Conservation (phyloP, 1,284 basidiomycete genomes). For the Cerioporus squamosus region DNA sequence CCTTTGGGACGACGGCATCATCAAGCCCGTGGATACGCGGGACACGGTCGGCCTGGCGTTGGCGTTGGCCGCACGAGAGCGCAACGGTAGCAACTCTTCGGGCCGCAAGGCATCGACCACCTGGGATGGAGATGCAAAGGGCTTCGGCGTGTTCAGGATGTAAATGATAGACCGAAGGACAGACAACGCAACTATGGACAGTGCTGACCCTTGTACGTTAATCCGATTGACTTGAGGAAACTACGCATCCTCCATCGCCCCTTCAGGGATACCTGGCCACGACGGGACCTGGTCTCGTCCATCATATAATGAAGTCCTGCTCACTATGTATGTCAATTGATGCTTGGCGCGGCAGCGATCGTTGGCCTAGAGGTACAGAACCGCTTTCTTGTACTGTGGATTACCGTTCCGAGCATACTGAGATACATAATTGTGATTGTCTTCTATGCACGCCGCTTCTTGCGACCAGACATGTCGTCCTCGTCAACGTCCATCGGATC, state of each 20-base stretch:
- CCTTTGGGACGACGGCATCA: slow-evolving; percentile 95
- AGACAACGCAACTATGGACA: neutral
- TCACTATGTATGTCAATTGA: too few species aligned
- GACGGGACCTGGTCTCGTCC: too few species aligned
- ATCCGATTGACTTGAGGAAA: neutral
- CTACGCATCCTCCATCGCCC: neutral
- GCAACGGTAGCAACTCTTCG: slow-evolving; percentile 25
- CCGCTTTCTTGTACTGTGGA: neutral
- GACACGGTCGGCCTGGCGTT: slow-evolving; percentile 87
- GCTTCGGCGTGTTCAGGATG: slow-evolving; percentile 92
- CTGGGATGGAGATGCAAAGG: slow-evolving; percentile 76
- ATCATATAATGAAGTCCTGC: too few species aligned
- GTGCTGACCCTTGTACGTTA: too few species aligned
- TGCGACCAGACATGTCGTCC: slow-evolving; percentile 24
- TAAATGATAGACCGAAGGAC: slow-evolving; percentile 40
- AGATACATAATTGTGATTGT: too few species aligned
- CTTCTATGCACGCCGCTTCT: slow-evolving; percentile 25
- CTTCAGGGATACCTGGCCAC: too few species aligned
- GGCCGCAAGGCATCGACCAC: slow-evolving; percentile 46
- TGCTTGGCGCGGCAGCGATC: too few species aligned
- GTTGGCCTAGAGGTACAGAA: neutral
- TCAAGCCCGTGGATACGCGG: slow-evolving; percentile 89
- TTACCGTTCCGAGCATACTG: too few species aligned
- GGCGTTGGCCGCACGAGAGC: slow-evolving; percentile 66
- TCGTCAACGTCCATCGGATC: slow-evolving; percentile 36